Conservation (phyloP, 768 basidiomycete genomes). For the Cubamyces sp. region DNA sequence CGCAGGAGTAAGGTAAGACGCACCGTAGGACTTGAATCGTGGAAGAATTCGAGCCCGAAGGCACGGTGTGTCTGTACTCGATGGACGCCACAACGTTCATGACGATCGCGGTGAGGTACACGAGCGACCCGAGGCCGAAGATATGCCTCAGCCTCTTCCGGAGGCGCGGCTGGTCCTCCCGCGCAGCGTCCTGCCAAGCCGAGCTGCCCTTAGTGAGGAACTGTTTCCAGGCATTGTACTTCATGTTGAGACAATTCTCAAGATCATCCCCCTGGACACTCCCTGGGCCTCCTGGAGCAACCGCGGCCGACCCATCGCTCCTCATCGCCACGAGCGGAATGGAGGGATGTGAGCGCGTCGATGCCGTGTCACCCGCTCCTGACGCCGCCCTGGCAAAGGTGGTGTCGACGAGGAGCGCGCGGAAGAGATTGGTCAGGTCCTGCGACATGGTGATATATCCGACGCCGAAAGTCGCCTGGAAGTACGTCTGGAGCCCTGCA, state of each 20-base stretch:
- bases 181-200: neutral
- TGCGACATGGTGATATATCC: slow-evolving; percentile 10
- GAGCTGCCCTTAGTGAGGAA: too few species aligned
- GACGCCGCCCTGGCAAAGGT: neutral
- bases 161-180: neutral
- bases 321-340: neutral
- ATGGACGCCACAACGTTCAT: neutral
- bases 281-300: neutral
- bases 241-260: too few species aligned
- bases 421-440: slow-evolving; percentile 6
- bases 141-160: neutral
- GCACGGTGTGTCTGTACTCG: neutral
- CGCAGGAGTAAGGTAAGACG: neutral
- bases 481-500: neutral
- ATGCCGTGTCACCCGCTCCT: neutral
- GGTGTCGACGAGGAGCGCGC: slow-evolving; percentile 8
- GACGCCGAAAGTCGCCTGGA: slow-evolving; percentile 3
- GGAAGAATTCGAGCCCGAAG: neutral
- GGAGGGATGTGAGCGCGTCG: neutral
- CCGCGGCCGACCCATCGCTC: neutral
- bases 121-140: neutral
- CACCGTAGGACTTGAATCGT: neutral
- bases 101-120: neutral
- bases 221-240: too few species aligned
- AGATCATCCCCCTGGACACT: too few species aligned